A percentile compares a stretch with the other conserved stretches of the same genome.
Conservation (phyloP, 1,284 basidiomycete genomes). For the Ustilago bromivora region DNA sequence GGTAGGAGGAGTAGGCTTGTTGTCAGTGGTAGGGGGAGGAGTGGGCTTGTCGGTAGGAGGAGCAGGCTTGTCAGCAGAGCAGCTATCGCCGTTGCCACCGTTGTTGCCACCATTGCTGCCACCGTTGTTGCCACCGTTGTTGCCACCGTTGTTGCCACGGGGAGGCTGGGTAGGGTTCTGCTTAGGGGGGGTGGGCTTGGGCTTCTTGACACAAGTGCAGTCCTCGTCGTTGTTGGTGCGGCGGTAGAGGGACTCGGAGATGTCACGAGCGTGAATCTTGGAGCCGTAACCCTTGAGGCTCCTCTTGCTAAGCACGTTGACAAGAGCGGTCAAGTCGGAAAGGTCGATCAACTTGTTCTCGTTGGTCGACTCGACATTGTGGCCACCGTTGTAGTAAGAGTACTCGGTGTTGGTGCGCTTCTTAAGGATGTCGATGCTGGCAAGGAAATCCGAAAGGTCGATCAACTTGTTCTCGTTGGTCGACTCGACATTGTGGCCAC, state of each 20-base stretch:
- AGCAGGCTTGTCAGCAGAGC: conserved; percentile 2
- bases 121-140: not conserved
- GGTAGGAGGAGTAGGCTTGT: conserved; percentile 15
- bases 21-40: conserved; percentile 10
- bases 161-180: conserved; percentile 9
- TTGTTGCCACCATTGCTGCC: not conserved
- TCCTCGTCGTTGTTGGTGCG: conserved; percentile 47
- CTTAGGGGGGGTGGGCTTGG: conserved; percentile 34
- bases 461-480: conserved; percentile 42
- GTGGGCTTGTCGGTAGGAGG: conserved; percentile 10
- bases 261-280: conserved; percentile 44
- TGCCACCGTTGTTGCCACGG: not conserved
- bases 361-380: conserved; percentile 44
- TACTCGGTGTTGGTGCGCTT: conserved; percentile 19
- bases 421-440: conserved; percentile 24
- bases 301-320: conserved; percentile 47
- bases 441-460: conserved; percentile 30
- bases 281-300: conserved; percentile 31
- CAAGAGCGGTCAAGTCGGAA: conserved; percentile 39
- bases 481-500: conserved; percentile 44
- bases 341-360: conserved; percentile 53
- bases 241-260: conserved; percentile 39
- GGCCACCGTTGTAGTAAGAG: conserved; percentile 39
- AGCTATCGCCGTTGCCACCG: not conserved
- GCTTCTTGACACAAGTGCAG: conserved; percentile 54